Percentiles rank a stretch among this genome's conserved stretches.
These are phyloP conservation scores for Podospora pseudopauciseta DNA, from an alignment of 495 filamentous ascomycete species.

Conservation along the genomic window DNA sequence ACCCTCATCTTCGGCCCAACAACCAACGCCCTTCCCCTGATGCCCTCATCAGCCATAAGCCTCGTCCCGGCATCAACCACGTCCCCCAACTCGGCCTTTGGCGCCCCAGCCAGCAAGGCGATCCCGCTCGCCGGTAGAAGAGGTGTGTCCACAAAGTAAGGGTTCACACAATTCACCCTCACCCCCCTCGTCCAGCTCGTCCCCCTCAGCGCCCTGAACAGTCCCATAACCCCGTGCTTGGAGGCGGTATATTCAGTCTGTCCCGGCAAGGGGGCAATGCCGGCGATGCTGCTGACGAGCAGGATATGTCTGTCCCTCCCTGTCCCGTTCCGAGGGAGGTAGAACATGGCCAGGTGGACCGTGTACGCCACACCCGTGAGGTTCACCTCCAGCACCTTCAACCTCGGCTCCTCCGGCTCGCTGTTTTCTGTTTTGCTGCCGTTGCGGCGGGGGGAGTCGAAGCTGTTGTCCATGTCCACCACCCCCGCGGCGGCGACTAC, in stretches of 20 bases:
- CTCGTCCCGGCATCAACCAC: slow-evolving; percentile 39
- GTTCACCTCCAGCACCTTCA: slow-evolving; percentile 58
- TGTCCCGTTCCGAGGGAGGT: slow-evolving; percentile 43
- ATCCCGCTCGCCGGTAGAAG: slow-evolving; percentile 42
- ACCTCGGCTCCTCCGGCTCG: slow-evolving; percentile 36
- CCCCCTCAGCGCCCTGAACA: slow-evolving; percentile 55
- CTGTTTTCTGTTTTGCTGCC: slow-evolving; percentile 35
- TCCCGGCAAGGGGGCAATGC: slow-evolving; percentile 43
- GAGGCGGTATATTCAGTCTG: slow-evolving; percentile 53
- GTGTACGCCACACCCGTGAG: slow-evolving; percentile 62
- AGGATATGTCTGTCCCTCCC: slow-evolving; percentile 48
- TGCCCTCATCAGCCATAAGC: slow-evolving; percentile 45
- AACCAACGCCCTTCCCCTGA: slow-evolving; percentile 50
- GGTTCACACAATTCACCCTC: slow-evolving; percentile 57
- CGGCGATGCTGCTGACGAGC: slow-evolving; percentile 55
- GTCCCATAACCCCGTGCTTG: slow-evolving; percentile 63
- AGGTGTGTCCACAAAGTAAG: slow-evolving; percentile 67
- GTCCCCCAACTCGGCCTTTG: slow-evolving; percentile 50
- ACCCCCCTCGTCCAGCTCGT: slow-evolving; percentile 47
- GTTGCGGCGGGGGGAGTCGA: slow-evolving; percentile 20
- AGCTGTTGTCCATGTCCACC: slow-evolving; percentile 33
- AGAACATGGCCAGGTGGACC: slow-evolving; percentile 58
- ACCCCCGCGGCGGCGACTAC: slow-evolving; percentile 70
- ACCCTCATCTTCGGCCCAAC: slow-evolving; percentile 52
- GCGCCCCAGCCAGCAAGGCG: slow-evolving; percentile 52